Conservation (phyloP, 306 rosid genomes). For the Cucumis cinereus region DNA sequence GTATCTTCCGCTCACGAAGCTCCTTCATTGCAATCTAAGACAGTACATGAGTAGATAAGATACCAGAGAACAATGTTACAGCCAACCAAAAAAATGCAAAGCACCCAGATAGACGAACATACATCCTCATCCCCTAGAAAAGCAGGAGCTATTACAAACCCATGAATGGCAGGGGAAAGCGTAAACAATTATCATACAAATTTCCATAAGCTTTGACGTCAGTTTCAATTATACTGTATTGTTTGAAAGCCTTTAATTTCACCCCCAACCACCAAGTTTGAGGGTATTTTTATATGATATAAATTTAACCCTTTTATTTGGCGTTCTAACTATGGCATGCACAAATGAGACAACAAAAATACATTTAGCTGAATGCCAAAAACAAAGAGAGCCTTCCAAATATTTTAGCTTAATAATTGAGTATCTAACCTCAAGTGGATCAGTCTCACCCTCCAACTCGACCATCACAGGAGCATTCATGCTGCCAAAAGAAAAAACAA, state of each 20-base stretch:
- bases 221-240: background rate
- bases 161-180: background rate
- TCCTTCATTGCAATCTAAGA: constrained; percentile 91
- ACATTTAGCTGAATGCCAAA: background rate
- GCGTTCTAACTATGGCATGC: background rate
- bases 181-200: background rate
- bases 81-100: background rate
- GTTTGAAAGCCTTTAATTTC: background rate
- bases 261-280: background rate
- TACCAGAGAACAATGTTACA: background rate
- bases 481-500: constrained; percentile 29
- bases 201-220: background rate
- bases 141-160: background rate
- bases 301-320: background rate
- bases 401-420: background rate
- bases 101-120: background rate
- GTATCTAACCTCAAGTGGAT: constrained; percentile 72
- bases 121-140: background rate
- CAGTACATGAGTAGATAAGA: background rate
- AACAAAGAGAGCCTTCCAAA: background rate
- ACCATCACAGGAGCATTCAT: constrained; percentile 99
- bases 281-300: background rate
- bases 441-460: constrained; percentile 92
- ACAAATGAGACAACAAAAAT: background rate
- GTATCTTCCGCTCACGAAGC: constrained; percentile 84